Evolutionary conservation across 208 protist species (phyloP), one percentile per base, ranked within the genome.

Genomic region (Acanthamoeba healyi): DNA sequence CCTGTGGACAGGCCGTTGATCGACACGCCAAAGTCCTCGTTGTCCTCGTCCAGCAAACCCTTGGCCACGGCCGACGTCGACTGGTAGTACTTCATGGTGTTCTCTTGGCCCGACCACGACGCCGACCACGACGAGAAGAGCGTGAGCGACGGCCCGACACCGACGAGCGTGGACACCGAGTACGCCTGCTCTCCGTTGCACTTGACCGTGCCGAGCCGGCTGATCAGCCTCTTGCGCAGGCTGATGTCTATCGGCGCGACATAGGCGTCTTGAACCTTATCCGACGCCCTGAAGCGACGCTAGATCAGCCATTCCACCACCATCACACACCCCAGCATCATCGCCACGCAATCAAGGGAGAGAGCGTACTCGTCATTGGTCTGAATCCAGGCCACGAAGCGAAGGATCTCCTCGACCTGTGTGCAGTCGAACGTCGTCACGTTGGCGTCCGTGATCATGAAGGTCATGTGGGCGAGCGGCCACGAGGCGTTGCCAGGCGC

Each of bases 341-440:
- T n/a, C n/a, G n/a, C n/a, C n/a, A n/a, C n/a, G n/a, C n/a, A n/a
- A n/a, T n/a, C n/a, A n/a, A n/a, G n/a, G 54, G 54, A 61, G 54
- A 26, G 24, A 61, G 54, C 51, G 19, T 67, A 84, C 74, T 2
- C 74, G 44, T 84, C 46, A 22, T 84, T 84, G 74, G 74, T 84
- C 22, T 84, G 40, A 24, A 51, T 40, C 84, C 84, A 91, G 26
- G 56, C 17, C 0, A 91, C 15, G 10, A 91, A 70, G 1, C 3
- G 4, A 26, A 91, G 84, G 0, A 70, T 5, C 84, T 91, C 51
- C 2, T 91, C 9, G 54, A 91, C 29, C 22, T 36, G 36, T 14
- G 51, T 65, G 54, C 84, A 91, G 42, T 91, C 84, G 9, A 74
- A 70, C 1, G 26, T 34, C 2, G 2, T 14, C 9, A 56, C 42